Conservation (phyloP, 1,284 basidiomycete genomes). For the Ganoderma lingzhi region DNA sequence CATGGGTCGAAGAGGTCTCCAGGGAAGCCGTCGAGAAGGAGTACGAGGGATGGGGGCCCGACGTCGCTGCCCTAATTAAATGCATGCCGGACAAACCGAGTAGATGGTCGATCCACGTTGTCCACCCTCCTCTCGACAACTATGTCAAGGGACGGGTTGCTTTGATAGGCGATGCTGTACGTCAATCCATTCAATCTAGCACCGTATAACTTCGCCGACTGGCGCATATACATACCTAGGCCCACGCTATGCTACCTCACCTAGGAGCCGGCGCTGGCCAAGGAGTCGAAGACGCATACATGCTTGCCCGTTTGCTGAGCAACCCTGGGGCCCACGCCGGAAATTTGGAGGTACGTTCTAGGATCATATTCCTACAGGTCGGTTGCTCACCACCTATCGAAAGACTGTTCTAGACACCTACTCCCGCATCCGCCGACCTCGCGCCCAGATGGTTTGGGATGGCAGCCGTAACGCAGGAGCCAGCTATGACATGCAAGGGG, state of each 20-base stretch:
- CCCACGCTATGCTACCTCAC: constrained; percentile 68
- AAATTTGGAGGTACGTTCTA: constrained; percentile 55
- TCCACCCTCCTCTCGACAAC: constrained; percentile 56
- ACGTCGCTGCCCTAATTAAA: constrained; percentile 52
- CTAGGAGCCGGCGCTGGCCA: constrained; percentile 71
- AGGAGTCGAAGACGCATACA: constrained; percentile 66
- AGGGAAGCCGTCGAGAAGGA: constrained; percentile 54
- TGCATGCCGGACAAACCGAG: constrained; percentile 55
- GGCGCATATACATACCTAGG: constrained; percentile 40
- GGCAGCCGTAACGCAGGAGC: constrained; percentile 49
- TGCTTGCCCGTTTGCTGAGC: constrained; percentile 56
- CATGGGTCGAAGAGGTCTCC: constrained; percentile 57
- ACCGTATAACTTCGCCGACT: not conserved
- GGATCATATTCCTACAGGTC: not conserved
- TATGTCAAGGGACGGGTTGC: constrained; percentile 58
- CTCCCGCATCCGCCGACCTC: constrained; percentile 51
- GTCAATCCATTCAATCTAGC: not conserved
- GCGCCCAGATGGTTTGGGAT: constrained; percentile 55
- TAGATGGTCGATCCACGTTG: constrained; percentile 67
- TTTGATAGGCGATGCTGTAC: constrained; percentile 67
- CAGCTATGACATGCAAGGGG: constrained; percentile 39
- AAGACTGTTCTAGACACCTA: constrained; percentile 55
- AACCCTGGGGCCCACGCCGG: constrained; percentile 51
- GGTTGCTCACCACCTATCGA: not conserved
- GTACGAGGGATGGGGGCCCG: constrained; percentile 59